phyloP scores from a whole-genome alignment of 2,329 filamentous ascomycete species.

The Scedosporium boydii region DNA sequence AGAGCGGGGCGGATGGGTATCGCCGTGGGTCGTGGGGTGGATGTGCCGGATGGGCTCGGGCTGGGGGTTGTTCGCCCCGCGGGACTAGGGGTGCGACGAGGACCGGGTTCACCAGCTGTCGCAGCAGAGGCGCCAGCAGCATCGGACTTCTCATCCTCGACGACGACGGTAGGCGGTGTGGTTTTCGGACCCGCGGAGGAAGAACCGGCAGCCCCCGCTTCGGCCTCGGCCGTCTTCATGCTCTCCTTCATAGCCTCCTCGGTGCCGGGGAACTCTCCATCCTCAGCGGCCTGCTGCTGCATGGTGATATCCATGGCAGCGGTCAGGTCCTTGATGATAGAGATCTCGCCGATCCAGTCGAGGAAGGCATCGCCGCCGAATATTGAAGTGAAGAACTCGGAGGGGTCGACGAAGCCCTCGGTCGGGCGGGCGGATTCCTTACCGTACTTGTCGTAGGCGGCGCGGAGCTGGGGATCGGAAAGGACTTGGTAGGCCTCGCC shows the following conservation, averaged over 20 bases:
- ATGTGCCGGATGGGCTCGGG: constrained; percentile 24
- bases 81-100: constrained; percentile 24
- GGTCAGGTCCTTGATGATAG: constrained; percentile 95
- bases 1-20: constrained; percentile 77
- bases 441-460: constrained; percentile 92
- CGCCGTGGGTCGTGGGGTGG: constrained; percentile 32
- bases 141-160: constrained; percentile 22
- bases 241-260: constrained; percentile 49
- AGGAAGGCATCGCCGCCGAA: constrained; percentile 94
- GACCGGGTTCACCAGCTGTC: constrained; percentile 24
- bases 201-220: constrained; percentile 18
- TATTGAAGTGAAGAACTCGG: constrained; percentile 97
- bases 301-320: constrained; percentile 98
- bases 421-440: constrained; percentile 89
- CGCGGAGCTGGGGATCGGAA: constrained; percentile 76
- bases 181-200: constrained; percentile 15
- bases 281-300: constrained; percentile 40
- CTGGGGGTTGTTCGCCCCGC: constrained; percentile 10
- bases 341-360: constrained; percentile 97
- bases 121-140: constrained; percentile 12
- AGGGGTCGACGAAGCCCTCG: constrained; percentile 88
- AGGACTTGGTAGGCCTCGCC: constrained; percentile 70
- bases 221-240: constrained; percentile 29
- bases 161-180: constrained; percentile 27
- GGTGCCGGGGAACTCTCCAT: constrained; percentile 46